phyloP scores from a whole-genome alignment of 768 basidiomycete genomes.

The Trametes maxima region DNA sequence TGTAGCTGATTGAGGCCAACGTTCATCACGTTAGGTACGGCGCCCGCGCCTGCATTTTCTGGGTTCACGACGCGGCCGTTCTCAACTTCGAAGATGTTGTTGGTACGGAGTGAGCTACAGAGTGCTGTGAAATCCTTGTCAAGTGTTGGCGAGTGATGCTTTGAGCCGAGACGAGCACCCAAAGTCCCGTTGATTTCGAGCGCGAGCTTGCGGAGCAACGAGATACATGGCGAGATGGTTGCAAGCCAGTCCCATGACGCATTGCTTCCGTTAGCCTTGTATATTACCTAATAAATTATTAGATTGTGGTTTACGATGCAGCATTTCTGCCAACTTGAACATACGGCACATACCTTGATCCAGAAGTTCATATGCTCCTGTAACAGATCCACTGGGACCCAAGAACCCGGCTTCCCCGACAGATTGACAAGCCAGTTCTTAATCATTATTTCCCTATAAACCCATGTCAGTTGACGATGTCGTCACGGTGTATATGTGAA shows the following conservation, averaged over 20 bases:
- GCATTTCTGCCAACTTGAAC: too few relatives aligned
- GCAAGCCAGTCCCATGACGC: conserved; percentile 41
- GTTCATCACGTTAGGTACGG: neutral
- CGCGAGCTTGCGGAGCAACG: neutral
- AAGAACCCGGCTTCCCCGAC: conserved; percentile 27
- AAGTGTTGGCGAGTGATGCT: neutral
- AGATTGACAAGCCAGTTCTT: conserved; percentile 40
- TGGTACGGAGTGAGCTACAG: neutral
- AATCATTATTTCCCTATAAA: conserved; percentile 30
- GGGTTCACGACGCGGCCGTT: neutral
- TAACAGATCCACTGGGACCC: conserved; percentile 34
- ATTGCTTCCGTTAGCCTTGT: conserved; percentile 37
- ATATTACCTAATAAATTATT: conserved; percentile 26
- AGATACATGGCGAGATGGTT: conserved; percentile 35
- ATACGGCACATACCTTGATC: conserved; percentile 40
- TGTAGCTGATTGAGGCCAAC: neutral
- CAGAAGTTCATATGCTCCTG: conserved; percentile 40
- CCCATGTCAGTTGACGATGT: neutral
- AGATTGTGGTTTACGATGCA: too few relatives aligned
- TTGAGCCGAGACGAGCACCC: neutral
- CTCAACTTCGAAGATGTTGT: neutral
- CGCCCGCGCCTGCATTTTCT: too few relatives aligned
- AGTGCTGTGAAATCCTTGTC: neutral
- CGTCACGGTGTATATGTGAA: neutral
- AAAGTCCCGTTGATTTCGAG: neutral